Conservation (phyloP, 2,329 filamentous ascomycete genomes). For the Beauveria scarabaeidicola region DNA sequence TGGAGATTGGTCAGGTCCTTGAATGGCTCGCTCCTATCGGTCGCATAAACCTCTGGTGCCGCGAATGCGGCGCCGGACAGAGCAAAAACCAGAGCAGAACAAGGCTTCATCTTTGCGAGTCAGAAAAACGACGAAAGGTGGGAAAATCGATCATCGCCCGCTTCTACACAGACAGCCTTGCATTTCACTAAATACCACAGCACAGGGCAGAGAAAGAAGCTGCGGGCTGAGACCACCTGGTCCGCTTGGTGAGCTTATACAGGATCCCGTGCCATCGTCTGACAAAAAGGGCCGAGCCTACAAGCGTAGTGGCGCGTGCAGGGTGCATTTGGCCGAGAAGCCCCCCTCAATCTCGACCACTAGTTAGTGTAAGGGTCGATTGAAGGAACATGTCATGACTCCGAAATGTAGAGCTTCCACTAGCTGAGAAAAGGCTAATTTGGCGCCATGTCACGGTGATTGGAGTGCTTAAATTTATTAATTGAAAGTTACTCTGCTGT, state of each 20-base stretch:
- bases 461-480: no score
- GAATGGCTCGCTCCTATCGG: background rate
- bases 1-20: constrained; percentile 5
- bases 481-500: no score
- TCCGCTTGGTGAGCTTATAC: background rate
- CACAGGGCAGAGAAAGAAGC: background rate
- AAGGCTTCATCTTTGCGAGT: background rate
- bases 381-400: background rate
- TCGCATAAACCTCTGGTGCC: background rate
- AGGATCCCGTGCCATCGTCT: background rate
- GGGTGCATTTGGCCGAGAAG: constrained; percentile 6
- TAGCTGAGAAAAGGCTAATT: background rate
- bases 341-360: background rate
- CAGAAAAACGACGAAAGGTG: no score
- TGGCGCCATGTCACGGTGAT: background rate
- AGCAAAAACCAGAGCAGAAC: background rate
- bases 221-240: background rate
- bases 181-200: background rate
- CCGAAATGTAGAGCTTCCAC: no score
- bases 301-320: background rate
- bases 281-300: background rate
- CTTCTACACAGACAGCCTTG: background rate
- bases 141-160: background rate
- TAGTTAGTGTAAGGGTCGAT: background rate
- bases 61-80: background rate